Base-by-base conservation (phyloP, 805 yeast genomes). In the Nakazawaea wickerhamii region DNA sequence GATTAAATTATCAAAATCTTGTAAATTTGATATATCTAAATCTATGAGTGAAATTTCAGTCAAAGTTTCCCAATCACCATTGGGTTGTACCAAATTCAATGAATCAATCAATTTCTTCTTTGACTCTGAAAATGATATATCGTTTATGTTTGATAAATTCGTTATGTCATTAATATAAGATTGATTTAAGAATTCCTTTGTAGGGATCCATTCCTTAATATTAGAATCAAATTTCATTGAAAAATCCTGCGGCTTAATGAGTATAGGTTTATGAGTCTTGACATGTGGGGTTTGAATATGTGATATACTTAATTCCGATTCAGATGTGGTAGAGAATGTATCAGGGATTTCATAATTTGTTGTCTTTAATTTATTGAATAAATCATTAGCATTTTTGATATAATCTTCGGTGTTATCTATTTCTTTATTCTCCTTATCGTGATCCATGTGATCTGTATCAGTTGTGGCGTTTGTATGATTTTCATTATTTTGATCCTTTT, bases 91-190 rank as follows among this genome's bases (percentile, higher is more conserved):
- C 28, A 69, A 71, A 1, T 75, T 73, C 21, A 76, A 65, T 3
- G 71, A 63, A 5, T 74, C 59, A 4, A 73, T 74, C 30, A 76
- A 52, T 11, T 58, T 58, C 38, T 56, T 63, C 43, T 67, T 67
- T 0, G 75, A 64, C 48, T 73, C 71, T 2, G 77, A 62, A 49
- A 75, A 76, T 3, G 80, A 70, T 3, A 71, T 41, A 36, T 73
- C 71, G 4, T 59, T 59, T 11, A 68, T 41, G 25, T 63, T 66
- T 5, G 72, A 65, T 1, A 61, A 49, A 17, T 59, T 55, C 0
- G 73, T 70, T 3, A 66, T 62, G n/a, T 50, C 49, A 21, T 14
- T 17, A 26, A 18, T 9, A 18, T n/a, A 23, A 21, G 14, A 9
- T 15, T 31, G 36, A 20, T 21, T n/a, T n/a, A n/a, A n/a, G 19